phyloP scores from a whole-genome alignment of 2,329 filamentous ascomycete species.

The Claviceps citrina region DNA sequence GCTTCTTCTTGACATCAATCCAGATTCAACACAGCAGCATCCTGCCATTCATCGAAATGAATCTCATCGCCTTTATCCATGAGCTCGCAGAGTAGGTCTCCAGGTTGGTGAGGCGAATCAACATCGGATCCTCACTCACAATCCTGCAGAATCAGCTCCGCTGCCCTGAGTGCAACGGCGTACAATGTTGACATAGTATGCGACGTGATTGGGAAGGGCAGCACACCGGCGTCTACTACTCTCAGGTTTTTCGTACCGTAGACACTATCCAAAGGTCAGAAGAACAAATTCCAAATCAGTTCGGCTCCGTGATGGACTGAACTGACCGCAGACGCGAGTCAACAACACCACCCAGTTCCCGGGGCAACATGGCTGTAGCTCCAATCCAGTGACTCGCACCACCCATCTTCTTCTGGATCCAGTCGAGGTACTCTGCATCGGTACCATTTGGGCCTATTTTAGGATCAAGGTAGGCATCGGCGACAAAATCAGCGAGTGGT shows the following conservation, averaged over 20 bases:
- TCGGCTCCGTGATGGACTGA: not conserved
- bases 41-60: too few species aligned
- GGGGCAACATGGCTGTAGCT: constrained; percentile 12
- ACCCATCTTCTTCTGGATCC: constrained; percentile 4
- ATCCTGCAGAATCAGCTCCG: constrained; percentile 10
- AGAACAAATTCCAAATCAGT: too few species aligned
- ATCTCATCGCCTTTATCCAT: too few species aligned
- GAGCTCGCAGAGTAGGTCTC: too few species aligned
- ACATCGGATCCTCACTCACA: too few species aligned
- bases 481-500: constrained; percentile 9
- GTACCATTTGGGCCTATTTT: constrained; percentile 9
- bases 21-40: not conserved
- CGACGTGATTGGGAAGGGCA: constrained; percentile 10
- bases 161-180: constrained; percentile 10
- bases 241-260: constrained; percentile 11
- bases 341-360: constrained; percentile 11
- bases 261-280: constrained; percentile 3
- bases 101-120: too few species aligned
- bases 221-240: constrained; percentile 12
- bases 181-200: constrained; percentile 14
- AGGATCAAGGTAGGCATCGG: constrained; percentile 10
- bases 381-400: constrained; percentile 13
- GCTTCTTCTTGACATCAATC: too few species aligned
- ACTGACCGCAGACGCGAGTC: constrained; percentile 9
- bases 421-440: constrained; percentile 10